A percentile compares a stretch with the other conserved stretches of the same genome.
Conservation (phyloP, 441 rosid genomes). For the Jatropha multifida region DNA sequence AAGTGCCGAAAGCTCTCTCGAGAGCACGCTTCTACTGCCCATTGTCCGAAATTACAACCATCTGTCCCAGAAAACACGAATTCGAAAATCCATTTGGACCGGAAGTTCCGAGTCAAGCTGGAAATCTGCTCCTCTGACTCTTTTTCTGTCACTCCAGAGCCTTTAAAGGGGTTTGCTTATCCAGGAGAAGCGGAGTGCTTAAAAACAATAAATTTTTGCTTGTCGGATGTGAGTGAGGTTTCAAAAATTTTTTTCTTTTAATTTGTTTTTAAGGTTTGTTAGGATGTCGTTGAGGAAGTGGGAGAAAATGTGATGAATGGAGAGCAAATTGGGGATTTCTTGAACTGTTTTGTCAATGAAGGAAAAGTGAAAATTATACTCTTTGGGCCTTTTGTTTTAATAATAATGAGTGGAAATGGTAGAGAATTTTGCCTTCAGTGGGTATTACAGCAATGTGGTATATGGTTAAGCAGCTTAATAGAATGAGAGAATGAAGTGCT, state of each 20-base stretch:
- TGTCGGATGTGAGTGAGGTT: slow-evolving; percentile 53
- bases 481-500: background rate
- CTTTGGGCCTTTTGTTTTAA: too few species aligned
- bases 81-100: slow-evolving; percentile 25
- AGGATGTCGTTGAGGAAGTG: slow-evolving; percentile 10
- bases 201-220: slow-evolving; percentile 41
- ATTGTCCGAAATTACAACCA: slow-evolving; percentile 25
- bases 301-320: background rate
- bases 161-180: slow-evolving; percentile 45
- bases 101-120: slow-evolving; percentile 62
- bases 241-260: background rate
- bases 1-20: slow-evolving; percentile 65
- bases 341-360: background rate
- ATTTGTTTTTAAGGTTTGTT: background rate
- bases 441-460: slow-evolving; percentile 1
- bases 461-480: background rate
- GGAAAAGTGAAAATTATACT: too few species aligned
- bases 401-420: background rate
- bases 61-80: slow-evolving; percentile 15
- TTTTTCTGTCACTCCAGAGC: slow-evolving; percentile 61
- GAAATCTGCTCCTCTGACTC: slow-evolving; percentile 91
- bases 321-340: background rate
- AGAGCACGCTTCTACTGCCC: slow-evolving; percentile 16
- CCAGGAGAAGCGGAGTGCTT: slow-evolving; percentile 65
- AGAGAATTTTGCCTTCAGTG: background rate